Evolutionary conservation across 306 rosid genomes (phyloP), one percentile per base, ranked within the genome.

Genomic region (Ochetophila trinervis): DNA sequence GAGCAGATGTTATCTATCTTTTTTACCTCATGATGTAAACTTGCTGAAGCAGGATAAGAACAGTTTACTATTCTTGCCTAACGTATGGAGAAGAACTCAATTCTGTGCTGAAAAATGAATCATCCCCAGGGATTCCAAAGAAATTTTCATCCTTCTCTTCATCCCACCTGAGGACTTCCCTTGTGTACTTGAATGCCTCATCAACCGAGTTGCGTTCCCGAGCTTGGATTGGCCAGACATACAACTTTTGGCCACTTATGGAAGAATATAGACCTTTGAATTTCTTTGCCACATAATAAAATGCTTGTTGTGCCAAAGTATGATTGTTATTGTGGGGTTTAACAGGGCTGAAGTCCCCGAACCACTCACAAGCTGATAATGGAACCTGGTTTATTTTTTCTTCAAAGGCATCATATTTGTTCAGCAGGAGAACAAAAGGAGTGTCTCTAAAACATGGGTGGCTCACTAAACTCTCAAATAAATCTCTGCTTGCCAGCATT

Each of bases 141-240:
- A 81, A 22, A 50, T 79, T 84, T 5, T 88, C 92, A 67, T 78
- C 80, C 73, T 87, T 90, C 77, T 87, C 92, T 66, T 85, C 97
- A 68, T 85, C 84, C 97, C 97, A 90, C 74, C 77, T 87, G 59
- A 90, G 81, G 62, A 90, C 81, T 78, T 90, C 97, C 76, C 97
- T 84, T 17, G 74, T 67, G 78, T 84, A 90, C 77, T 79, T 87
- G 76, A 90, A 87, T 66, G 90, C 95, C 66, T 74, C 86, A 44
- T 90, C 92, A 8, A 87, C 90, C 0, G 97, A 76, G 37, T 11
- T 35, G n/a, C 85, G 87, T 20, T 87, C 97, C 53, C 87, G 69
- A 27, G 76, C 95, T 60, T 83, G 84, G 13, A 90, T 88, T 65
- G 80, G 92, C 48, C 86, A 82, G 55, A 82, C 97, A 63, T 78